Evolutionary conservation across 306 rosid species (phyloP).

Genomic region (Dalbergia cochinchinensis): DNA sequence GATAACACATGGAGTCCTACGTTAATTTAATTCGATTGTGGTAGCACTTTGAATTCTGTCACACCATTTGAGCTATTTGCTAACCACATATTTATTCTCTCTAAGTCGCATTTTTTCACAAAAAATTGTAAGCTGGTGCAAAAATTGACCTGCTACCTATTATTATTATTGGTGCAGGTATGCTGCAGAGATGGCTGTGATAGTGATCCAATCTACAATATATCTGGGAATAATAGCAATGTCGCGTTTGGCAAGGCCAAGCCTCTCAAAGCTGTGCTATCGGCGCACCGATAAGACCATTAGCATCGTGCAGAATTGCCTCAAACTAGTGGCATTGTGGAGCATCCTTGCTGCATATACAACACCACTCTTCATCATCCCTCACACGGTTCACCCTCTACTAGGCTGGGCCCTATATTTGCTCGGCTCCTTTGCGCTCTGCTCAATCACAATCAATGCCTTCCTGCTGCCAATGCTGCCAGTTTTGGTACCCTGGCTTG

Average conservation of each 20-base stretch:
- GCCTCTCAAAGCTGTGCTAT: slow-evolving; percentile 74
- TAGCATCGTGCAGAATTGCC: slow-evolving; percentile 54
- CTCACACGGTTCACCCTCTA: slow-evolving; percentile 86
- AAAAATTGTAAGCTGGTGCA: neutral
- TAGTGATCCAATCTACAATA: slow-evolving; percentile 60
- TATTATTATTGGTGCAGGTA: slow-evolving; percentile 58
- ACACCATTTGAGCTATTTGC: neutral
- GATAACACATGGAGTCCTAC: too few species aligned
- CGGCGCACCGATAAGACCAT: slow-evolving; percentile 72
- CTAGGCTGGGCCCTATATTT: slow-evolving; percentile 82
- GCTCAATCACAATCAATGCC: slow-evolving; percentile 60
- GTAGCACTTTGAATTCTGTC: neutral
- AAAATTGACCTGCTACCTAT: neutral
- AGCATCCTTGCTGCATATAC: slow-evolving; percentile 76
- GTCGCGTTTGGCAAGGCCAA: slow-evolving; percentile 79
- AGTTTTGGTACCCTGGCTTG: slow-evolving; percentile 67
- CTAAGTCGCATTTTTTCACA: too few species aligned
- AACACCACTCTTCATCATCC: slow-evolving; percentile 73
- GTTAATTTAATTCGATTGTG: too few species aligned
- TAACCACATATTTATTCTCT: too few species aligned
- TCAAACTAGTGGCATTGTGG: slow-evolving; percentile 69
- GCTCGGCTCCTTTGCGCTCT: slow-evolving; percentile 71
- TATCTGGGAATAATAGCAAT: slow-evolving; percentile 68
- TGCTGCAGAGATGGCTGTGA: slow-evolving; percentile 69
- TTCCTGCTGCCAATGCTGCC: slow-evolving; percentile 75